Evolutionary conservation across 441 rosid genomes (phyloP).

Genomic region (Jatropha multifida): DNA sequence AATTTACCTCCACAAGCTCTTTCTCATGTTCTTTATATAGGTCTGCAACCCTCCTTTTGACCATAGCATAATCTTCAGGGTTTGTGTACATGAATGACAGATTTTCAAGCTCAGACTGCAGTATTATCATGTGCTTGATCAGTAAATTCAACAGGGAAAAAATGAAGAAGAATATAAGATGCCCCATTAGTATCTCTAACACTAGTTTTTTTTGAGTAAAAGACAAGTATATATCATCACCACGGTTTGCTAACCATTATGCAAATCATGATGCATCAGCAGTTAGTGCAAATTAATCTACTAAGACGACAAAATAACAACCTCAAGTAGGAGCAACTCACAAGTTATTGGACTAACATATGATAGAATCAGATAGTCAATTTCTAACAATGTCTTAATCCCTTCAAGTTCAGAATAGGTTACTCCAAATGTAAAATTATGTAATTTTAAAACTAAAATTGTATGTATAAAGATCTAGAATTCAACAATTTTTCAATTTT

Average conservation of each 20-base stretch:
- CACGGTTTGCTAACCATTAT: not conserved
- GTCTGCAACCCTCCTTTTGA: conserved; percentile 77
- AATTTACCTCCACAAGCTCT: conserved; percentile 77
- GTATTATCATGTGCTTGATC: conserved; percentile 12
- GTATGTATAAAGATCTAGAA: not conserved
- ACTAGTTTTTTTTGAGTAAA: not conserved
- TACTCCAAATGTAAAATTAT: not conserved
- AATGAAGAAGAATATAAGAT: not conserved
- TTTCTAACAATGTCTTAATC: not conserved
- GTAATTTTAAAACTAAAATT: not conserved
- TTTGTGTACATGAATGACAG: conserved; percentile 91
- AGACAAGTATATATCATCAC: not conserved
- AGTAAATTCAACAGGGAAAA: conserved; percentile 1
- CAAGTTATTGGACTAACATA: not conserved
- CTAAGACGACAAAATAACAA: not conserved
- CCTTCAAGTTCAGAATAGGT: not conserved
- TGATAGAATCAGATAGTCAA: not conserved
- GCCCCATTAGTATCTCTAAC: not conserved
- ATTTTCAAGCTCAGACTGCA: conserved; percentile 98
- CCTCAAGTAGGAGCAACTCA: not conserved
- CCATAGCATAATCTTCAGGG: conserved; percentile 81
- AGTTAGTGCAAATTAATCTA: conserved; percentile 1
- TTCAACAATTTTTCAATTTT: not conserved
- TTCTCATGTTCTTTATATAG: conserved; percentile 86
- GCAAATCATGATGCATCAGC: not conserved